Base-by-base conservation (phyloP, 306 rosid species). In the Rubus idaeus region DNA sequence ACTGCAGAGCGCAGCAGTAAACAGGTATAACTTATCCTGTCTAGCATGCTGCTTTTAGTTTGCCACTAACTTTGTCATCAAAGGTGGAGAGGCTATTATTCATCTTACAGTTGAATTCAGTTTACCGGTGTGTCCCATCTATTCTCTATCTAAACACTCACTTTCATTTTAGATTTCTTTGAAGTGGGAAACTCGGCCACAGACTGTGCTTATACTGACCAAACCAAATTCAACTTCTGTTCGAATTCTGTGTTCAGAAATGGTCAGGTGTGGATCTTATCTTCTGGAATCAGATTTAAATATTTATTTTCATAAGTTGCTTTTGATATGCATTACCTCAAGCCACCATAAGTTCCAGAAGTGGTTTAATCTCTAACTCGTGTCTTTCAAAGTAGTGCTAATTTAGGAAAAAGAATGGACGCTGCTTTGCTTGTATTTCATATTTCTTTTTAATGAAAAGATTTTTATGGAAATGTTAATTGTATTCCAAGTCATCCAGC, bases 1-100 rank as follows among this genome's bases (percentile, higher is more conserved):
- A 92, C 99, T 74, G 94, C 99, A 71, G 94, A 88, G 86, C 97
- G 96, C 77, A 95, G 97, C 82, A 95, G 97, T 88, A 90, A 82
- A 90, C 99, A 95, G 96, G 99, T 92, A 84, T 75, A 63, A 73
- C n/a, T 18, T 78, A 66, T 75, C 55, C 79, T 73, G 20, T 71
- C 68, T 60, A 71, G 53, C 53, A 51, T 53, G 60, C 61, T 63
- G 64, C 76, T 68, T 81, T 84, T 66, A 68, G 73, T 75, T 83
- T 67, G 65, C 81, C 70, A 45, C 73, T 73, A 41, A 41, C 16
- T 50, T 53, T 74, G 68, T 62, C 58, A 47, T 58, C 35, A 42
- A 53, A 12, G 40, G 66, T 26, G 49, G 10, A 35, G 37, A 37
- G 46, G 42, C 41, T 68, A 20, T 56, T 71, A 66, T 70, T 44